These are phyloP conservation scores for Pontederia crassipes DNA, from an alignment of 176 grass and related monocot genomes.

Conservation along the genomic window DNA sequence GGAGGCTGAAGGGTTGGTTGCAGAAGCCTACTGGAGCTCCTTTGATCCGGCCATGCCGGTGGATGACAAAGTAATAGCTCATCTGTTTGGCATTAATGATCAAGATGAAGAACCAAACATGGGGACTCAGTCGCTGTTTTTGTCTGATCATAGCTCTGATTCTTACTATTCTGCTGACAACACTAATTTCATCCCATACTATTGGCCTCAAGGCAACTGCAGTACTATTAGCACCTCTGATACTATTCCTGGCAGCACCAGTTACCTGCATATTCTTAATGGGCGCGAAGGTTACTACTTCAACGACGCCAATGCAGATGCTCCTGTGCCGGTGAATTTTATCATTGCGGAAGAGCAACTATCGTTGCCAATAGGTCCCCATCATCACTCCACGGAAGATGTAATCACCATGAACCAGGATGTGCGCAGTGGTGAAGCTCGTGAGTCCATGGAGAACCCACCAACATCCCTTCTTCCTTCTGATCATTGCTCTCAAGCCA, in stretches of 20 bases:
- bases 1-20: constrained; percentile 45
- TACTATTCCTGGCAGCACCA: background rate
- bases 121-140: constrained; percentile 12
- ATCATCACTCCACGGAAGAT: background rate
- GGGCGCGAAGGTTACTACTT: no score
- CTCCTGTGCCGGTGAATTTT: background rate
- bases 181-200: constrained; percentile 10
- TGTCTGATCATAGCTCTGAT: constrained; percentile 27
- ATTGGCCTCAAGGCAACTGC: background rate
- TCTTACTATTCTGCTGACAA: constrained; percentile 27
- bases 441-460: background rate
- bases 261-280: background rate
- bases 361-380: constrained; percentile 14
- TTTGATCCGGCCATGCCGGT: constrained; percentile 22
- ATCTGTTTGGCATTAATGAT: constrained; percentile 31
- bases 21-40: constrained; percentile 33
- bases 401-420: background rate
- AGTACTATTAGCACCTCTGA: background rate
- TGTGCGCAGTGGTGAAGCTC: background rate
- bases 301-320: no score
- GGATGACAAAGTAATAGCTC: constrained; percentile 41
- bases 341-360: background rate
- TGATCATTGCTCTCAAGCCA: background rate
- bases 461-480: background rate
- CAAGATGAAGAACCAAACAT: constrained; percentile 23